These are phyloP conservation scores for Colletotrichum truncatum DNA, from an alignment of 2,329 filamentous ascomycete species.

Conservation along the genomic window DNA sequence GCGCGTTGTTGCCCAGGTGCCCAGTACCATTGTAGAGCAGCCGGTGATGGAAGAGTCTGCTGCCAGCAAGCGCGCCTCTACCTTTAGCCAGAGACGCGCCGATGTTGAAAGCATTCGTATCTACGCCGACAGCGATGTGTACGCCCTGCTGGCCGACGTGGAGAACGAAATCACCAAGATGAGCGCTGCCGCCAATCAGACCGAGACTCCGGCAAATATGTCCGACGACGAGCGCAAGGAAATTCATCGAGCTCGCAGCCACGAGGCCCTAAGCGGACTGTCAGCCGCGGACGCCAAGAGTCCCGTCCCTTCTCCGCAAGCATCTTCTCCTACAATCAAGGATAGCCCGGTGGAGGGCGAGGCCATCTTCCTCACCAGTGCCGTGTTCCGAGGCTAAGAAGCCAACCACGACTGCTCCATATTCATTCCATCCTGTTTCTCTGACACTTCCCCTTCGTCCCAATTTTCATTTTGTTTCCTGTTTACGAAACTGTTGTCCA, in stretches of 20 bases:
- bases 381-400: conserved; percentile 32
- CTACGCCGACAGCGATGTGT: conserved; percentile 74
- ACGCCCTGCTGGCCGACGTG: conserved; percentile 72
- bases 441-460: neutral
- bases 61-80: conserved; percentile 35
- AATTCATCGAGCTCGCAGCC: conserved; percentile 59
- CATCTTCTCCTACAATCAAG: conserved; percentile 33
- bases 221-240: conserved; percentile 49
- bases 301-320: conserved; percentile 39
- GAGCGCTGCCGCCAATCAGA: conserved; percentile 38
- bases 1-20: conserved; percentile 61
- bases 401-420: neutral
- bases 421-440: neutral
- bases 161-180: conserved; percentile 66
- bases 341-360: conserved; percentile 16
- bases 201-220: conserved; percentile 44
- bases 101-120: conserved; percentile 73
- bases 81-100: conserved; percentile 42
- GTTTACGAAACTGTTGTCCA: conserved; percentile 11
- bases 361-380: conserved; percentile 32
- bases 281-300: conserved; percentile 36
- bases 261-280: conserved; percentile 56
- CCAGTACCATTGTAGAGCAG: conserved; percentile 64
- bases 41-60: conserved; percentile 55
- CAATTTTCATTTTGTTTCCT: conserved; percentile 12